phyloP scores from a whole-genome alignment of 2,329 filamentous ascomycete species.

The Exophiala spinifera region DNA sequence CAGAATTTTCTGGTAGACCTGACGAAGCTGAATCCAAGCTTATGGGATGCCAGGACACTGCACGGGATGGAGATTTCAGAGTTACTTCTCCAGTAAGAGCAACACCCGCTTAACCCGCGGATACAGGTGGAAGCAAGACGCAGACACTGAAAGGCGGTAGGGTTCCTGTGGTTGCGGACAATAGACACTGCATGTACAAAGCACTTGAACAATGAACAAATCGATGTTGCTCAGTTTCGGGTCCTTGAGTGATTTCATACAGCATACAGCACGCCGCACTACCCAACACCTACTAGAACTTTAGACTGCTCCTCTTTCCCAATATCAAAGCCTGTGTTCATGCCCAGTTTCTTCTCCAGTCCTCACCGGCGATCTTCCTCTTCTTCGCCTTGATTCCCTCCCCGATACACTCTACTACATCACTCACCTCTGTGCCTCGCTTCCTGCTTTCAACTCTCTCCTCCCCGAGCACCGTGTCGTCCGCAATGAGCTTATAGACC shows the following conservation, averaged over 20 bases:
- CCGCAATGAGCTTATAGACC: slow-evolving; percentile 51
- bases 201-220: not conserved
- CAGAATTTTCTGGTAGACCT: slow-evolving; percentile 47
- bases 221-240: no score
- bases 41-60: slow-evolving; percentile 55
- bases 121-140: not conserved
- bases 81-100: slow-evolving; percentile 50
- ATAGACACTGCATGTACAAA: not conserved
- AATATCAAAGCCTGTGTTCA: slow-evolving; percentile 1
- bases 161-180: not conserved
- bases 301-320: not conserved
- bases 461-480: slow-evolving; percentile 48
- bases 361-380: slow-evolving; percentile 23
- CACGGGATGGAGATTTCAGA: slow-evolving; percentile 55
- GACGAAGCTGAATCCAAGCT: slow-evolving; percentile 44
- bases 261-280: no score
- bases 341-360: slow-evolving; percentile 25
- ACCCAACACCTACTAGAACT: no score
- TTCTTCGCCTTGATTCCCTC: slow-evolving; percentile 36
- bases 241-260: no score
- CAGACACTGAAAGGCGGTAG: not conserved
- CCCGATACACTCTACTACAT: slow-evolving; percentile 41
- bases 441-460: slow-evolving; percentile 42
- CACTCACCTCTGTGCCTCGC: slow-evolving; percentile 43
- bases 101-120: slow-evolving; percentile 39